Evolutionary conservation across 345 rosid species (phyloP).

Genomic region (Rhodamnia rubescens): DNA sequence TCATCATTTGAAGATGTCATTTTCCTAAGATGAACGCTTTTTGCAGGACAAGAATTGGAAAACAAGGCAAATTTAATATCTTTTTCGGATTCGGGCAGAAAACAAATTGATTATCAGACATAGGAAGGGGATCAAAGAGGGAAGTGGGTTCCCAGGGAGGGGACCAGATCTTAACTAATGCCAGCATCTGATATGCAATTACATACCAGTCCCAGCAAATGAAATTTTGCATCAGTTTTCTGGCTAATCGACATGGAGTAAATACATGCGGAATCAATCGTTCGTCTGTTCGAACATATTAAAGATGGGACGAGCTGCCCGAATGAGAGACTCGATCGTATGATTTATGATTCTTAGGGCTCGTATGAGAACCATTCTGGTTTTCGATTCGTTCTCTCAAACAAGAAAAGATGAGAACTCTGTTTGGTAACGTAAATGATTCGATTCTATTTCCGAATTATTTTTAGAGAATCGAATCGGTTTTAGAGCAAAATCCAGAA

Average conservation of each 20-base stretch:
- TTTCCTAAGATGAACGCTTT: not conserved
- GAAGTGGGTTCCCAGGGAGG: no score
- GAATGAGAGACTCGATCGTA: not conserved
- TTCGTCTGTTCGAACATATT: not conserved
- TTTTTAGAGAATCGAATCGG: no score
- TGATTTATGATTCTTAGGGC: not conserved
- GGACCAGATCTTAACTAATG: not conserved
- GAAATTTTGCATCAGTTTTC: not conserved
- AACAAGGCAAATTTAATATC: not conserved
- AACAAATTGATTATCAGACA: not conserved
- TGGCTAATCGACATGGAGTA: not conserved
- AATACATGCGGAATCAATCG: not conserved
- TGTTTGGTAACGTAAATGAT: no score
- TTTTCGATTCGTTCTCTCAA: no score
- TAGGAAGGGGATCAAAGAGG: not conserved
- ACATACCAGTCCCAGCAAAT: not conserved
- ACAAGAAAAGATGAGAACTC: no score
- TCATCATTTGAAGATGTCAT: not conserved
- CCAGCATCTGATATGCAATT: not conserved
- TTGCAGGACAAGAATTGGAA: not conserved
- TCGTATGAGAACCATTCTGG: no score
- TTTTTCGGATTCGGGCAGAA: not conserved
- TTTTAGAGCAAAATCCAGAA: no score
- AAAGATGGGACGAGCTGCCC: not conserved
- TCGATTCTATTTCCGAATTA: no score